Percentiles rank a stretch among this genome's conserved stretches.
Evolutionary conservation across 257 asterid species (phyloP).

Genomic region (Fraxinus quadrangulata): DNA sequence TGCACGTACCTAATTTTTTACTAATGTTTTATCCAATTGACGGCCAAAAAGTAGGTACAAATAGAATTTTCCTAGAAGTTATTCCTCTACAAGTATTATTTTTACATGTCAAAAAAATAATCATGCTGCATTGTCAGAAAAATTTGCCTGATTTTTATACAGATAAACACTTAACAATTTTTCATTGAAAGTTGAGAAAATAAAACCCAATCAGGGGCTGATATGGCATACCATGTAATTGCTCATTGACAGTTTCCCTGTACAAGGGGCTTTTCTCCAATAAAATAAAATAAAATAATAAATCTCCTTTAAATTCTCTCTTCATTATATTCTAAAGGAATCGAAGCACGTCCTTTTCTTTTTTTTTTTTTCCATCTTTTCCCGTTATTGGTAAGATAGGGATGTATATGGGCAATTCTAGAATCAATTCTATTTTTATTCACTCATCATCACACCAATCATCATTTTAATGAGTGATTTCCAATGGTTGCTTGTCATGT

Average conservation of each 20-base stretch:
- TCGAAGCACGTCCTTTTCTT: slow-evolving; percentile 12
- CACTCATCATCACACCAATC: neutral
- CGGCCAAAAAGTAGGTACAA: no score
- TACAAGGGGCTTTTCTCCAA: no score
- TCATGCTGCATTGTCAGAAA: no score
- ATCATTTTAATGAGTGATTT: neutral
- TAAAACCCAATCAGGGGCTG: no score
- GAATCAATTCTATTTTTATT: slow-evolving; percentile 28
- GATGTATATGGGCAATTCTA: slow-evolving; percentile 14
- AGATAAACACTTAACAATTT: no score
- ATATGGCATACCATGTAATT: no score
- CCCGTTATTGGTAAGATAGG: slow-evolving; percentile 40
- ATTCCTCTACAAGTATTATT: slow-evolving; percentile 34
- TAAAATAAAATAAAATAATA: no score
- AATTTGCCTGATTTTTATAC: no score
- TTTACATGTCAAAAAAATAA: neutral
- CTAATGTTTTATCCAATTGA: no score
- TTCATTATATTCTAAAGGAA: slow-evolving; percentile 25
- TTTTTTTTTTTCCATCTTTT: slow-evolving; percentile 27
- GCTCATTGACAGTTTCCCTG: no score
- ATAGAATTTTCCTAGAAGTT: neutral
- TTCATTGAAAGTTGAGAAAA: no score
- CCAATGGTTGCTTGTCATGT: neutral
- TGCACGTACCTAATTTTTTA: no score
- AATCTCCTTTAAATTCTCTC: neutral